Percentiles rank a stretch among this genome's conserved stretches.
Evolutionary conservation across 257 asterid genomes (phyloP).

Genomic region (Nicotiana tomentosiformis): DNA sequence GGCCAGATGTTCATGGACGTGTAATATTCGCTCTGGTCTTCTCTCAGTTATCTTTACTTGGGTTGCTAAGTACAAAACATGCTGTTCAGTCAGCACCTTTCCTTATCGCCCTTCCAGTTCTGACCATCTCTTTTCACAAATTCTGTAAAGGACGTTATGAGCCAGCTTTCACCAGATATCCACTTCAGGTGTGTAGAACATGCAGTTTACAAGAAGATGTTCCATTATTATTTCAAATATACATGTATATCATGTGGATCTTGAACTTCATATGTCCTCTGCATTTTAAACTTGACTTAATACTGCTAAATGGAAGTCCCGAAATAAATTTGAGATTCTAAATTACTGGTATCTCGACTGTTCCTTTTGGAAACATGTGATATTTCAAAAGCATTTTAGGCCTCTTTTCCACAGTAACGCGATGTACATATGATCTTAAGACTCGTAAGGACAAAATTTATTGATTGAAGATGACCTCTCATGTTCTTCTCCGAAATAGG

Average conservation of each 20-base stretch:
- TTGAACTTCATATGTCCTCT: not conserved
- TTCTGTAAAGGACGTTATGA: conserved; percentile 92
- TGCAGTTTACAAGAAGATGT: not conserved
- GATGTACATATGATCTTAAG: not conserved
- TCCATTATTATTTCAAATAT: not conserved
- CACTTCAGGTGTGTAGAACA: conserved; percentile 53
- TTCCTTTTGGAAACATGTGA: not conserved
- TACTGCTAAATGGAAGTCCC: not conserved
- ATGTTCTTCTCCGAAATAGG: not conserved
- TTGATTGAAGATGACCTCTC: not conserved
- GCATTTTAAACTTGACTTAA: not conserved
- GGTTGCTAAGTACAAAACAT: conserved; percentile 68
- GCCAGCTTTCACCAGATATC: conserved; percentile 67
- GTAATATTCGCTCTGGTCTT: conserved; percentile 57
- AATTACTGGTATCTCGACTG: not conserved
- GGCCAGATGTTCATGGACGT: conserved; percentile 96
- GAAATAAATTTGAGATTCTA: not conserved
- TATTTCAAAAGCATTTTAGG: not conserved
- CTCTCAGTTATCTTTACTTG: conserved; percentile 78
- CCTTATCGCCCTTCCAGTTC: conserved; percentile 65
- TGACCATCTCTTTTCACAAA: conserved; percentile 63
- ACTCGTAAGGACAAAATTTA: not conserved
- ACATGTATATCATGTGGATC: not conserved
- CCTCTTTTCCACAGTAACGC: not conserved
- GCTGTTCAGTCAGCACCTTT: conserved; percentile 63